Conservation (phyloP, 2,329 filamentous ascomycete species). For the Diaporthe ilicicola region DNA sequence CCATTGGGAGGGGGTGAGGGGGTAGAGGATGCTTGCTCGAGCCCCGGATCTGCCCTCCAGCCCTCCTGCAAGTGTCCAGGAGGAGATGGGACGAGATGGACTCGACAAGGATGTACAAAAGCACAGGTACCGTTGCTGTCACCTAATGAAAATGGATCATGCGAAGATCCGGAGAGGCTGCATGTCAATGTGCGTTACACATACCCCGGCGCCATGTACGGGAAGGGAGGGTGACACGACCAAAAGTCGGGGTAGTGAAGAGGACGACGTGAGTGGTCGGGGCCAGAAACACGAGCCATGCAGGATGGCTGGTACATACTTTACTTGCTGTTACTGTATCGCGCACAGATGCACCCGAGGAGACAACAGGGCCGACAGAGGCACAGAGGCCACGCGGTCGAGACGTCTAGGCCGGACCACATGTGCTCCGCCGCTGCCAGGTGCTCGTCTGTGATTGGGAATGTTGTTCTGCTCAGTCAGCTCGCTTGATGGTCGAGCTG, state of each 20-base stretch:
- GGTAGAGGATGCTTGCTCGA: not conserved
- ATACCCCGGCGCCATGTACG: not conserved
- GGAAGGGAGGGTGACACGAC: conserved; percentile 20
- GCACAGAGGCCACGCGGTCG: conserved; percentile 13
- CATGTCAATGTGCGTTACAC: conserved; percentile 21
- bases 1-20: not conserved
- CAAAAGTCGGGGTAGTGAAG: conserved; percentile 11
- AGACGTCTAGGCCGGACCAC: not conserved
- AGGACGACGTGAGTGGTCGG: conserved; percentile 16
- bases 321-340: not conserved
- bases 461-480: conserved; percentile 10
- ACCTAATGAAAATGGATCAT: conserved; percentile 20
- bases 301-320: not conserved
- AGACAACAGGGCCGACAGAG: no score
- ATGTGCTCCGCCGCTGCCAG: conserved; percentile 7
- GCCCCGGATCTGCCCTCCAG: not conserved
- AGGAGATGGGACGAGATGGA: conserved; percentile 6
- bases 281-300: not conserved
- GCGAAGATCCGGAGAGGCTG: conserved; percentile 23
- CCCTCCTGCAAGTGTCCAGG: conserved; percentile 2
- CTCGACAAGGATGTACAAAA: not conserved
- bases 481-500: conserved; percentile 15
- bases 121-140: conserved; percentile 10
- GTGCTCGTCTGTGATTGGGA: conserved; percentile 14
- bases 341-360: not conserved